Base-by-base conservation (phyloP, 768 basidiomycete genomes). In the Terana coerulea region DNA sequence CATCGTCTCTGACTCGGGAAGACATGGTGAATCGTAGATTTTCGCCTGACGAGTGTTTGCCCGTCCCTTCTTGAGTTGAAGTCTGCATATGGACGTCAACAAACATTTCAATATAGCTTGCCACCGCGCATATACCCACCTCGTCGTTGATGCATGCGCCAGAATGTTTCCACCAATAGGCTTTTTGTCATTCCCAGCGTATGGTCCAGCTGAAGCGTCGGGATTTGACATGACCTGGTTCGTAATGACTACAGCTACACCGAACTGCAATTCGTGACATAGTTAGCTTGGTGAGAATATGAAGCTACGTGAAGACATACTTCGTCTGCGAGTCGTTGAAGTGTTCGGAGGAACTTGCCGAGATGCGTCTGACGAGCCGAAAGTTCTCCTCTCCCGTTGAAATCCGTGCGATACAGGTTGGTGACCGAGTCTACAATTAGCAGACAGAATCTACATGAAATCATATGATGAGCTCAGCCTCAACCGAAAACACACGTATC, bases 161-260 rank as follows among this genome's bases (percentile, higher is more conserved):
- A 99, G 88, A 62, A 99, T 99, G 68, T 99, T 99, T 21, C 95
- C 95, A 40, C 97, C 97, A 49, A 99, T 95, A 14, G 97, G 97
- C 70, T 99, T 99, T 78, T 97, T 95, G 71, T 93, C 89, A 61
- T 97, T 92, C 3, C 81, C 81, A 34, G 86, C 86, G 56, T 91
- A 91, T 17, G 91, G 90, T 11, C 89, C 88, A 42, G 91, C 91
- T 3, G 88, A 82, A 25, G 92, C 93, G 65, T 99, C 97, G 2
- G 97, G 95, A 51, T 85, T 95, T n/a, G 97, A 98, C 81, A 99
- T 97, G 59, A 99, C 97, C 68, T 99, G 97, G 67, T 99, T 99
- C 3, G 91, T 91, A 35, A 98, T 86, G 10, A 99, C 94, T 21
- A 98, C 95, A 3, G 97, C 97, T 43, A 98, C 91, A 25, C 97